A percentile compares a stretch with the other conserved stretches of the same genome.
These are phyloP conservation scores for Epipyxis sp. DNA, from an alignment of 108 stramenopile species.

Conservation along the genomic window DNA sequence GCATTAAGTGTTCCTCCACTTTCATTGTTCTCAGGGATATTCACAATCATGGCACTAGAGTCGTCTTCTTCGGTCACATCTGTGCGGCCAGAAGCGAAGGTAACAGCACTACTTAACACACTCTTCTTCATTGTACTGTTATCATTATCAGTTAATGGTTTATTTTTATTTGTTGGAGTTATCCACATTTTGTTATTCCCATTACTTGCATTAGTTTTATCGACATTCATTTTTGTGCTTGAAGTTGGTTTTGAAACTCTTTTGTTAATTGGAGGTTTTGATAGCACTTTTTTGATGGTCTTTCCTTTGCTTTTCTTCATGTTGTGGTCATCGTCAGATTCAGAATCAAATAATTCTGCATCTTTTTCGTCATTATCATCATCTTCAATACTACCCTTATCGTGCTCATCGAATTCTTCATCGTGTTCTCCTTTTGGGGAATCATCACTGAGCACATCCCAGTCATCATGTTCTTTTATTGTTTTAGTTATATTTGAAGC, in stretches of 20 bases:
- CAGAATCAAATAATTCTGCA: conserved; percentile 36
- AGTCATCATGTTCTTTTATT: too few species aligned
- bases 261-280: conserved; percentile 40
- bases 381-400: neutral
- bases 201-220: conserved; percentile 7
- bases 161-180: neutral
- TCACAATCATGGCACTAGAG: neutral
- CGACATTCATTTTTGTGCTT: too few species aligned
- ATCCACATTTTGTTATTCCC: conserved; percentile 25
- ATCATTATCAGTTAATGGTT: neutral
- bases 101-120: neutral
- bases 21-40: conserved; percentile 41
- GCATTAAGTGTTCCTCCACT: conserved; percentile 59
- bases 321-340: neutral
- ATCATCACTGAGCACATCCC: too few species aligned
- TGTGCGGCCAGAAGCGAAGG: neutral
- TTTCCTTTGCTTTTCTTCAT: too few species aligned
- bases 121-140: neutral
- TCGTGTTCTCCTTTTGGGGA: too few species aligned
- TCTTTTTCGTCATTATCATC: conserved; percentile 26
- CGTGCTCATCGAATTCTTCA: conserved; percentile 20
- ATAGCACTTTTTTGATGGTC: conserved; percentile 37
- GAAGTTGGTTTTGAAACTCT: too few species aligned
- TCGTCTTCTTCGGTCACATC: neutral
- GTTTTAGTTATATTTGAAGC: too few species aligned